Conservation (phyloP, 2,329 filamentous ascomycete species). For the Diaporthe eres region DNA sequence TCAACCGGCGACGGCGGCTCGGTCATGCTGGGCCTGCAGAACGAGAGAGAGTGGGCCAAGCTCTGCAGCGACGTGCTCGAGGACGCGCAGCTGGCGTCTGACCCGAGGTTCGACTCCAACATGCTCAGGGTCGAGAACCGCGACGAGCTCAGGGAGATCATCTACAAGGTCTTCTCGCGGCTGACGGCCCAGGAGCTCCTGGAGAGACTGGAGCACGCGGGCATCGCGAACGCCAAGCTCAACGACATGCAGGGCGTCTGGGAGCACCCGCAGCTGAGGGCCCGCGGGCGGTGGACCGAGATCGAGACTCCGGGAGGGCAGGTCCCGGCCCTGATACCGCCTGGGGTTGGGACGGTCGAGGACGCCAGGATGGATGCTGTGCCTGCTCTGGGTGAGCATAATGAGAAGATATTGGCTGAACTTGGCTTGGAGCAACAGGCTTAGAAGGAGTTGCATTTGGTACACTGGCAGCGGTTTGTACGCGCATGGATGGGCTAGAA, state of each 20-base stretch:
- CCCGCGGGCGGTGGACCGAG: constrained; percentile 65
- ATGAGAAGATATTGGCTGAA: constrained; percentile 60
- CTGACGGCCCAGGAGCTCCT: constrained; percentile 58
- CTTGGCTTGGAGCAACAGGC: constrained; percentile 51
- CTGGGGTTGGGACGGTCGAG: constrained; percentile 53
- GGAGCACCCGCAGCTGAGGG: constrained; percentile 66
- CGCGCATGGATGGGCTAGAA: not conserved
- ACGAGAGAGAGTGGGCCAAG: constrained; percentile 68
- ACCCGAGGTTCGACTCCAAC: constrained; percentile 64
- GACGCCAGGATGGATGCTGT: constrained; percentile 59
- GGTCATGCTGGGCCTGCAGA: constrained; percentile 71
- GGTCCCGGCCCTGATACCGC: constrained; percentile 65
- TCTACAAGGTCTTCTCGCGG: constrained; percentile 57
- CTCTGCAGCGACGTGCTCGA: constrained; percentile 63
- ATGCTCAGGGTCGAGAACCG: constrained; percentile 61
- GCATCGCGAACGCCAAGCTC: constrained; percentile 69
- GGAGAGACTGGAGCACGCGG: constrained; percentile 59
- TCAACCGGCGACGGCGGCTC: constrained; percentile 60
- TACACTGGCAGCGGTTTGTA: not conserved
- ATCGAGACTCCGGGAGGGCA: constrained; percentile 61
- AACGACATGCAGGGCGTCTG: constrained; percentile 69
- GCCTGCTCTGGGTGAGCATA: constrained; percentile 65
- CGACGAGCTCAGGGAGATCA: constrained; percentile 59
- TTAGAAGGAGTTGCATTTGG: not conserved
- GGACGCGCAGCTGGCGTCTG: constrained; percentile 56